Base-by-base conservation (phyloP, 768 basidiomycete genomes). In the Tricholoma bakamatsutake region DNA sequence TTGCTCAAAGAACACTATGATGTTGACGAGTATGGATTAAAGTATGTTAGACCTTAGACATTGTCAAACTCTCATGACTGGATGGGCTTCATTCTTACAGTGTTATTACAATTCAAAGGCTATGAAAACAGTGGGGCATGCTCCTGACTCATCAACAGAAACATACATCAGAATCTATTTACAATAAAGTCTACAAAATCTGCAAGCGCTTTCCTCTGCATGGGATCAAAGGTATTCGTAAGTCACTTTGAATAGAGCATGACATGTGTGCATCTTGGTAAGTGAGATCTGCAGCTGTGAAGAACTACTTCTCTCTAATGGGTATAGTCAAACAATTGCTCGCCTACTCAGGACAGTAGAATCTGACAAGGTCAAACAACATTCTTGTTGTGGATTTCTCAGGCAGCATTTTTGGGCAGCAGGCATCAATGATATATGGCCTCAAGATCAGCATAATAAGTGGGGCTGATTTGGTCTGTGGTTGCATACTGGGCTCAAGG, bases 371-470 rank as follows among this genome's bases (percentile, higher is more conserved):
- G 63, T 75, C 0, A 12, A 39, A 1, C 37, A 39, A 17, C 59
- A 67, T 0, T 59, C 57, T 24, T 30, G 42, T 1, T 17, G 55
- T 3, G 54, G 61, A 0, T 68, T 78, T n/a, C n/a, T 18, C 18
- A 18, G 39, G 39, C 13, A n/a, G 39, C 39, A 17, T 40, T 40
- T 40, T 40, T 40, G 39, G 39, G 40, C 18, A 6, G 40, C 40
- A 21, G 40, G 40, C 18, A 9, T 42, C 18, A 18, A 18, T 18
- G 72, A 76, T 28, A 37, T 74, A 0, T 69, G 69, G 65, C 39
- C 61, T 1, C 42, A 69, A 15, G 74, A 77, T 51, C 76, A 78
- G 56, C 75, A 78, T 57, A 71, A 63, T n/a, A n/a, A n/a, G n/a
- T n/a, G n/a, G n/a, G n/a, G n/a, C n/a, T n/a, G n/a, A n/a, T n/a